Evolutionary conservation across 257 asterid species (phyloP).

Genomic region (Capsicum baccatum): DNA sequence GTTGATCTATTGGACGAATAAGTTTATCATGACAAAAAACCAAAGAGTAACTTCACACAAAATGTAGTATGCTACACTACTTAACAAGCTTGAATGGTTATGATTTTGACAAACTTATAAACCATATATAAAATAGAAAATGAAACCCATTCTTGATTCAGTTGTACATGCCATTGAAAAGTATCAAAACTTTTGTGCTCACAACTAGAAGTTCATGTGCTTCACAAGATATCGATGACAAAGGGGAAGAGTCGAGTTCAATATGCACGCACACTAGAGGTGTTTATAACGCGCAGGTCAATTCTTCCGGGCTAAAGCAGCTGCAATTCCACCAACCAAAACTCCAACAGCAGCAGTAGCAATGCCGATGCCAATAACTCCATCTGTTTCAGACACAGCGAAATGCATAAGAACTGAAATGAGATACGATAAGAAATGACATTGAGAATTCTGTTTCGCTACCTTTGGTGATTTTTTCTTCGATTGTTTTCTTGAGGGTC

Average conservation of each 20-base stretch:
- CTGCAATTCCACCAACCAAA: slow-evolving; percentile 83
- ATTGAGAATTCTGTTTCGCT: neutral
- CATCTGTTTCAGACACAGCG: slow-evolving; percentile 49
- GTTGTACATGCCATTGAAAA: neutral
- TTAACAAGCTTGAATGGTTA: too few species aligned
- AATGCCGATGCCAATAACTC: slow-evolving; percentile 84
- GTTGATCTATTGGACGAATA: too few species aligned
- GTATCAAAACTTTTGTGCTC: neutral
- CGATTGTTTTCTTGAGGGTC: slow-evolving; percentile 81
- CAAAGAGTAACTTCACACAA: too few species aligned
- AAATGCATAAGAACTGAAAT: neutral
- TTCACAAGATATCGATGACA: neutral
- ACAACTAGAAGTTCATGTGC: slow-evolving; percentile 18
- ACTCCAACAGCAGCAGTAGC: slow-evolving; percentile 90
- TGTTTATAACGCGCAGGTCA: slow-evolving; percentile 39
- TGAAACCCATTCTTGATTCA: neutral
- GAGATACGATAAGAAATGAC: neutral
- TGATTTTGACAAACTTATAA: slow-evolving; percentile 6
- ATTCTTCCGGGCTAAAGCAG: slow-evolving; percentile 73
- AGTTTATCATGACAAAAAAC: too few species aligned
- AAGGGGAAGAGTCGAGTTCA: neutral
- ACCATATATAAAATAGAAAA: neutral
- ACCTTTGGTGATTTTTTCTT: slow-evolving; percentile 88
- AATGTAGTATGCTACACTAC: too few species aligned
- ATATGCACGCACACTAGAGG: neutral